Percentiles rank a stretch among this genome's conserved stretches.
These are phyloP conservation scores for Colletotrichum agaves DNA, from an alignment of 2,329 filamentous ascomycete genomes.

Conservation along the genomic window DNA sequence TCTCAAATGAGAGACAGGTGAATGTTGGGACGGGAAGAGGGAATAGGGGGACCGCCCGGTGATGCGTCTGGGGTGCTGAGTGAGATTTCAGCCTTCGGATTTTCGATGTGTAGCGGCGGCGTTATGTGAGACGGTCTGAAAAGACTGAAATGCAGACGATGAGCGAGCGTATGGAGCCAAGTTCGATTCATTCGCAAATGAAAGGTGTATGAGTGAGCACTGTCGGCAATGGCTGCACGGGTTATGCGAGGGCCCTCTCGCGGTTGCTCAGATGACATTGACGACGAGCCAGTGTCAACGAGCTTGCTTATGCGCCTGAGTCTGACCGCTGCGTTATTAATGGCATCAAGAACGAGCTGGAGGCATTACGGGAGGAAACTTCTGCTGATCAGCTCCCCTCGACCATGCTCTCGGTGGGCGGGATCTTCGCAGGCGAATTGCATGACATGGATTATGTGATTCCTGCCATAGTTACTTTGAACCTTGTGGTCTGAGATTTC, in stretches of 20 bases:
- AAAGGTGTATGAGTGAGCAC: no score
- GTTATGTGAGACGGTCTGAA: not conserved
- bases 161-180: not conserved
- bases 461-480: not conserved
- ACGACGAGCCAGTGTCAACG: no score
- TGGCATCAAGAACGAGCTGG: no score
- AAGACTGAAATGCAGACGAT: not conserved
- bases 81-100: not conserved
- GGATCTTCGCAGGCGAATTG: not conserved
- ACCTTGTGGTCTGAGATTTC: not conserved
- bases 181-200: no score
- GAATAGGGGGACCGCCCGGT: conserved; percentile 6
- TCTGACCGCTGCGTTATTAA: no score
- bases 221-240: no score
- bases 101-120: not conserved
- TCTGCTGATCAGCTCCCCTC: no score
- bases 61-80: conserved; percentile 10
- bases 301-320: no score
- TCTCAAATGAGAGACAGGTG: not conserved
- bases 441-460: not conserved
- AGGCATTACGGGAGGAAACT: no score
- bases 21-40: conserved; percentile 2
- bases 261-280: no score
- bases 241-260: no score
- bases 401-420: no score